Base-by-base conservation (phyloP, 169 alveolate genomes). In the Pseudocohnilembus persalinus region DNA sequence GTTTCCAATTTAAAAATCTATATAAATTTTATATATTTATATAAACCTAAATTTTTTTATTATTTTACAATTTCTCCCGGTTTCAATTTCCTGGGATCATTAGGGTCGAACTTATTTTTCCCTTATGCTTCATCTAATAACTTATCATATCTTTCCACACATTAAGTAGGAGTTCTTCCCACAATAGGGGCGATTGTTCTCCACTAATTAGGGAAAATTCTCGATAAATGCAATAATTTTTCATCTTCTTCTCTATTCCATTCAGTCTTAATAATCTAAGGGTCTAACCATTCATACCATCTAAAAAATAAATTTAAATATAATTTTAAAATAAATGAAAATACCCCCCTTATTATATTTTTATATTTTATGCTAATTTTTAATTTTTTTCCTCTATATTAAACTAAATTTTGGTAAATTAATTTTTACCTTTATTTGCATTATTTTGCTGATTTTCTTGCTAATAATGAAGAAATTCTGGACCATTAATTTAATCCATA, bases 231-330 rank as follows among this genome's bases (percentile, higher is more conserved):
- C 78, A 99, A 97, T 64, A 99, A 97, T 89, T 98, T 98, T 91
- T 99, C 99, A 85, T 99, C 99, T 91, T 99, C 99, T 76, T 98
- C 99, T 88, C 99, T 96, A 27, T 99, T 97, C 99, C 99, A 99
- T 93, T 99, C 99, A 0, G 99, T 98, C 90, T 99, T 99, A 92
- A 97, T 98, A 78, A 99, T 99, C 86, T 97, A 96, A 27, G 99
- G 99, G 89, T 99, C 99, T 63, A 99, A 94, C 99, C 99, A 98
- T 88, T 97, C 99, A 91, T 97, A 98, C 98, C 96, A 92, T 88
- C 98, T 49, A 49, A 49, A 11, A 49, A 49, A 49, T 4, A 20
- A 49, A 49, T 11, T 89, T 80, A 11, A 49, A n/a, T n/a, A n/a
- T n/a, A n/a, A n/a, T n/a, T n/a, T n/a, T n/a, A n/a, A n/a, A n/a